These are phyloP conservation scores for Diaporthe citrichinensis DNA, from an alignment of 2,329 filamentous ascomycete genomes.

Conservation along the genomic window DNA sequence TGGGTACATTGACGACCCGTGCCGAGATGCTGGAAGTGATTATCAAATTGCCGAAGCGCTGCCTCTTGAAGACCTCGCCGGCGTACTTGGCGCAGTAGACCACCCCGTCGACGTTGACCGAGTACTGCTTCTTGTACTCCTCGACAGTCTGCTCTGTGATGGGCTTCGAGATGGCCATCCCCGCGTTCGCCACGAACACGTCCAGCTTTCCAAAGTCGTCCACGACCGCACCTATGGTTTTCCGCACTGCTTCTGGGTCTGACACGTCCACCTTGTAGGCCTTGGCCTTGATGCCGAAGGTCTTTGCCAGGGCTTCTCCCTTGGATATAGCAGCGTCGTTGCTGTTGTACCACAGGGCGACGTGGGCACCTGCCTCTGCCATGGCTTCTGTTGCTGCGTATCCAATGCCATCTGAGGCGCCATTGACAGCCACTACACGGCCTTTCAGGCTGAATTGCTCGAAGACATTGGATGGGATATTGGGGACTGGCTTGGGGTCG, in stretches of 20 bases:
- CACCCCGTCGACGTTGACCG: constrained; percentile 67
- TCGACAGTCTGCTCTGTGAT: constrained; percentile 67
- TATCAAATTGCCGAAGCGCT: constrained; percentile 64
- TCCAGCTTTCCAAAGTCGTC: constrained; percentile 59
- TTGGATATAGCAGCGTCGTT: constrained; percentile 49
- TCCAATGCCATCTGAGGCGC: constrained; percentile 62
- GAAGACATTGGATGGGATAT: constrained; percentile 58
- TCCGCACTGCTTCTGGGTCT: constrained; percentile 53
- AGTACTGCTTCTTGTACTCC: constrained; percentile 66
- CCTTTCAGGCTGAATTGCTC: constrained; percentile 59
- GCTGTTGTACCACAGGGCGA: constrained; percentile 57
- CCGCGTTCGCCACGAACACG: constrained; percentile 59
- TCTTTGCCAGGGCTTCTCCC: constrained; percentile 55
- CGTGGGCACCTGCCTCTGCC: constrained; percentile 59
- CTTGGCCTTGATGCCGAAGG: constrained; percentile 54
- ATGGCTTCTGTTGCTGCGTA: constrained; percentile 59
- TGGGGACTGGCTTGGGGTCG: constrained; percentile 55
- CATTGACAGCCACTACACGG: constrained; percentile 59
- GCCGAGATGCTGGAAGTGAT: constrained; percentile 66
- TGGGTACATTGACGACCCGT: constrained; percentile 65
- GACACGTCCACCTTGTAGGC: constrained; percentile 63
- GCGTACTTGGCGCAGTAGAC: constrained; percentile 60
- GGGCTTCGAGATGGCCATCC: constrained; percentile 67
- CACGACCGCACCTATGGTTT: constrained; percentile 52
- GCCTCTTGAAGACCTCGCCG: constrained; percentile 58